Conservation (phyloP, 495 filamentous ascomycete genomes). For the Aspergillus affinis region DNA sequence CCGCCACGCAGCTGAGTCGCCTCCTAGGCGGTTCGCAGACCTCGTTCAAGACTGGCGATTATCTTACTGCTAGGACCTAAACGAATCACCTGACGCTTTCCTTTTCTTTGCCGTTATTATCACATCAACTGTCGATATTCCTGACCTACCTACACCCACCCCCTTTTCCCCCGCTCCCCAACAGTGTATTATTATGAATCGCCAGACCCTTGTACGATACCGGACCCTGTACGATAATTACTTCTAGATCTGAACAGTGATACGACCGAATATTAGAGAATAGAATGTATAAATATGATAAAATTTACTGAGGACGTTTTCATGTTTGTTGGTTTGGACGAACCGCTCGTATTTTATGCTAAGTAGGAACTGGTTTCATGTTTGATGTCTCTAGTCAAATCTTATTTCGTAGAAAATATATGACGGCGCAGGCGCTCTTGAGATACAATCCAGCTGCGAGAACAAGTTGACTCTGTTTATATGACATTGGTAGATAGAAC, state of each 20-base stretch:
- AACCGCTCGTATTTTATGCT: not conserved
- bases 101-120: too few species aligned
- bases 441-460: not conserved
- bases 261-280: not conserved
- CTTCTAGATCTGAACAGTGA: not conserved
- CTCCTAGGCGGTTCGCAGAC: conserved; percentile 39
- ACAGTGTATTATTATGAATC: not conserved
- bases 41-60: conserved; percentile 22
- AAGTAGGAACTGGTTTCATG: not conserved
- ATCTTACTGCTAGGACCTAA: not conserved
- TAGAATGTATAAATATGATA: not conserved
- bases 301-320: not conserved
- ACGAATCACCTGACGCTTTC: not conserved
- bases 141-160: too few species aligned
- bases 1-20: conserved; percentile 27
- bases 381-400: not conserved
- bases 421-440: too few species aligned
- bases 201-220: not conserved
- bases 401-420: not conserved
- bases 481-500: not conserved
- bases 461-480: not conserved
- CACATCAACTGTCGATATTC: too few species aligned
- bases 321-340: too few species aligned
- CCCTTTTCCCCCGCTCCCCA: too few species aligned
- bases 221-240: not conserved